Percentiles rank a stretch among this genome's conserved stretches.
These are phyloP conservation scores for Thoreauomyces humboldtii DNA, from an alignment of 192 early-diverging fungal genomes.

Conservation along the genomic window DNA sequence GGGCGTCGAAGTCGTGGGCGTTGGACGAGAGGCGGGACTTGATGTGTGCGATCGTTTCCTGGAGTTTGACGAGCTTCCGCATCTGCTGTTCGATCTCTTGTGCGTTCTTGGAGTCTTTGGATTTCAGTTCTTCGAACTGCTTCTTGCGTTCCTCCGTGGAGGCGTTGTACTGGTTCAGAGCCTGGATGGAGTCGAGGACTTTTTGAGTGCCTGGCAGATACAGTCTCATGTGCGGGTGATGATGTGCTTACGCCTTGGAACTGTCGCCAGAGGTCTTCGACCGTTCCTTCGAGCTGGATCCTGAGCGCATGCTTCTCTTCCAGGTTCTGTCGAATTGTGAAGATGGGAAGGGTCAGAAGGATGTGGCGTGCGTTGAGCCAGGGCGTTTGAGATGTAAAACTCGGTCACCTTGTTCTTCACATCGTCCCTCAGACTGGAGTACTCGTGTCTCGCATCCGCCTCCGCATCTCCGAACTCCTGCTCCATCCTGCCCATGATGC, in stretches of 20 bases:
- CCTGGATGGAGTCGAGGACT: constrained; percentile 29
- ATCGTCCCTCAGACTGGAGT: constrained; percentile 56
- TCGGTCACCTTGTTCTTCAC: constrained; percentile 56
- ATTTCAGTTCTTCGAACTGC: constrained; percentile 62
- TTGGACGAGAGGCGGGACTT: constrained; percentile 44
- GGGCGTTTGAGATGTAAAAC: too few species aligned
- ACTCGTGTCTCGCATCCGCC: constrained; percentile 63
- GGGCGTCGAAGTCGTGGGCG: constrained; percentile 50
- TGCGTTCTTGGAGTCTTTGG: constrained; percentile 57
- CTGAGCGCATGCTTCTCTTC: constrained; percentile 63
- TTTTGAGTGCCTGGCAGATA: too few species aligned
- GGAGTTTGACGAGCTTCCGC: constrained; percentile 58
- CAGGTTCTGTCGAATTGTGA: constrained; percentile 37
- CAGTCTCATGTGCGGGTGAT: background rate
- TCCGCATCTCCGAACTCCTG: constrained; percentile 57
- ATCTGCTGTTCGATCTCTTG: constrained; percentile 63
- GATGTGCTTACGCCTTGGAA: constrained; percentile 44
- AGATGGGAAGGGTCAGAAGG: too few species aligned
- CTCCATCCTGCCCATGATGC: constrained; percentile 55
- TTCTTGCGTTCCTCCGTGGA: constrained; percentile 56
- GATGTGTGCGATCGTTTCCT: constrained; percentile 56
- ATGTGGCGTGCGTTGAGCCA: too few species aligned
- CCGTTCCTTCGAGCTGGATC: constrained; percentile 60
- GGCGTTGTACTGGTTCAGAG: constrained; percentile 56
- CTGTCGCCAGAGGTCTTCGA: constrained; percentile 61